Conservation (phyloP, 2,329 filamentous ascomycete genomes). For the Dothistroma septosporum region DNA sequence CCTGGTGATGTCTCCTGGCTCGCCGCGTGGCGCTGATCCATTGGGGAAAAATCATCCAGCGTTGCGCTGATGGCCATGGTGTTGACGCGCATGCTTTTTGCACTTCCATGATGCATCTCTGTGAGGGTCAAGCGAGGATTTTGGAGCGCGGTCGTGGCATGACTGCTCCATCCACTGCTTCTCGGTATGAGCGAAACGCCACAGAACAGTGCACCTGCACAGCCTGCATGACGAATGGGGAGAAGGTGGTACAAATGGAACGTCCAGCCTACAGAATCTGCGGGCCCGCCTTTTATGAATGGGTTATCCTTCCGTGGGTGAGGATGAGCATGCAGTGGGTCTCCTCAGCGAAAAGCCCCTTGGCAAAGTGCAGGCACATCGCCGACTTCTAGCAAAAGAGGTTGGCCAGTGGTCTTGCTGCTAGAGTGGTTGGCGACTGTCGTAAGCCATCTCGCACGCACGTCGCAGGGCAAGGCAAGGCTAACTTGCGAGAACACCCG, state of each 20-base stretch:
- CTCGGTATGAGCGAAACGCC: not conserved
- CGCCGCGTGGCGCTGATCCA: not conserved
- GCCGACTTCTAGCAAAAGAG: not conserved
- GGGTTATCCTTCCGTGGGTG: not conserved
- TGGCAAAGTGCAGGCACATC: not conserved
- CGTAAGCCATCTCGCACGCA: not conserved
- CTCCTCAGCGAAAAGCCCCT: not conserved
- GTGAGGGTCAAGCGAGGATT: slow-evolving; percentile 2
- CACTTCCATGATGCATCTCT: slow-evolving; percentile 4
- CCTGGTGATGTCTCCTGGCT: slow-evolving; percentile 16
- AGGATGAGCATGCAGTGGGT: not conserved
- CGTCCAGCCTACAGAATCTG: not conserved
- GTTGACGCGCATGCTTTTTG: slow-evolving; percentile 5
- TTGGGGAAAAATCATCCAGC: slow-evolving; percentile 10
- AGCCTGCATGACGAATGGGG: not conserved
- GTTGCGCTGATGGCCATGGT: slow-evolving; percentile 2
- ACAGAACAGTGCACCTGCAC: not conserved
- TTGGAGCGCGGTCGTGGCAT: not conserved
- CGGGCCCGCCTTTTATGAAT: not conserved
- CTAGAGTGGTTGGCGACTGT: not conserved
- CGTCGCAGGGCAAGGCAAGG: not conserved
- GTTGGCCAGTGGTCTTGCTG: not conserved
- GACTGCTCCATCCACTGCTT: not conserved
- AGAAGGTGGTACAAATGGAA: not conserved
- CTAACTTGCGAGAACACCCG: not conserved